These are phyloP conservation scores for Backusella westeae DNA, from an alignment of 192 early-diverging fungal genomes.

Conservation along the genomic window DNA sequence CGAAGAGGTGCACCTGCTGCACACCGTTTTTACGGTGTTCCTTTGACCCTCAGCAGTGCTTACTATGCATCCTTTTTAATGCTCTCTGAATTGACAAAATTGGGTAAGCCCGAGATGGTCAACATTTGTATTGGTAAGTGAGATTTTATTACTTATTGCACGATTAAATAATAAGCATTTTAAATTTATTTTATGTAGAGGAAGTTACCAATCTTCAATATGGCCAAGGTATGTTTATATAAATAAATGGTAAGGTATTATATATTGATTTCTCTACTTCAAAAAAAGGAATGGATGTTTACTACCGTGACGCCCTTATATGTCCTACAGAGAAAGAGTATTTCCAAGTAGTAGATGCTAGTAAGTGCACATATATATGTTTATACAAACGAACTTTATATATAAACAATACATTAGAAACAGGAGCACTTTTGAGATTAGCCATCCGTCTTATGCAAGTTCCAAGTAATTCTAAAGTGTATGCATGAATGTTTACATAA, in stretches of 20 bases:
- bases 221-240: background rate
- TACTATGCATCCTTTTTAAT: background rate
- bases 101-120: background rate
- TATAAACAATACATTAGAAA: background rate
- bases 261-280: too few species aligned
- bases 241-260: too few species aligned
- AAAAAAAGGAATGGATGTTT: background rate
- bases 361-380: background rate
- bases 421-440: background rate
- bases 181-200: background rate
- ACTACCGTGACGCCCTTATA: background rate
- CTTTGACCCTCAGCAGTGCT: background rate
- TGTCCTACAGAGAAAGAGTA: background rate
- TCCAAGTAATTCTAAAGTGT: background rate
- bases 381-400: background rate
- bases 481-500: background rate
- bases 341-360: background rate
- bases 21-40: background rate
- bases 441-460: background rate
- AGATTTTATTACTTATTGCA: background rate
- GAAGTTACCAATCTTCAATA: slow-evolving; percentile 1
- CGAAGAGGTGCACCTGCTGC: background rate
- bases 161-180: background rate
- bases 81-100: background rate
- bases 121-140: background rate